These are phyloP conservation scores for Bretschneidera sinensis DNA, from an alignment of 345 rosid species.

Conservation along the genomic window DNA sequence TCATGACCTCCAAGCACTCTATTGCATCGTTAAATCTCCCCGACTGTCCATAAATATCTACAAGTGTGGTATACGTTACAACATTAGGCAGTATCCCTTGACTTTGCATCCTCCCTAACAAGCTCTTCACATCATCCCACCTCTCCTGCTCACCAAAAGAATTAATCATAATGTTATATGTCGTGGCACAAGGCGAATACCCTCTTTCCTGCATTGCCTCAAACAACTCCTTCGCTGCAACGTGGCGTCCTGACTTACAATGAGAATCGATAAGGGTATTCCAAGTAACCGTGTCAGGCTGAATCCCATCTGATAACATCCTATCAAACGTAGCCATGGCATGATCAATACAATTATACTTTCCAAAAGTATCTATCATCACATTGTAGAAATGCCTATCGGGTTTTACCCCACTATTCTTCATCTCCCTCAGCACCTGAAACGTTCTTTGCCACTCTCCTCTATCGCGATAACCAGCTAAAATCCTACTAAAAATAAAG, in stretches of 20 bases:
- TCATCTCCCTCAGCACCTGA: slow-evolving; percentile 92
- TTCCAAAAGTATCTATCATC: slow-evolving; percentile 92
- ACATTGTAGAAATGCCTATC: slow-evolving; percentile 90
- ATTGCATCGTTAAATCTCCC: slow-evolving; percentile 85
- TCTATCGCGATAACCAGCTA: slow-evolving; percentile 75
- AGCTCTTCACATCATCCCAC: slow-evolving; percentile 71
- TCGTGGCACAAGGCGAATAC: slow-evolving; percentile 68
- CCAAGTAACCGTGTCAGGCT: slow-evolving; percentile 87
- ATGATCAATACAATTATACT: slow-evolving; percentile 84
- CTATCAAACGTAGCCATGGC: slow-evolving; percentile 79
- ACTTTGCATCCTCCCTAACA: slow-evolving; percentile 64
- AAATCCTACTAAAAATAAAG: slow-evolving; percentile 70
- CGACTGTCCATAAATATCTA: slow-evolving; percentile 81
- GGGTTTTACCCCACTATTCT: slow-evolving; percentile 68
- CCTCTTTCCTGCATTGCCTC: slow-evolving; percentile 73
- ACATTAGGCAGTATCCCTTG: slow-evolving; percentile 61
- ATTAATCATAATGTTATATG: slow-evolving; percentile 87
- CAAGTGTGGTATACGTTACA: slow-evolving; percentile 85
- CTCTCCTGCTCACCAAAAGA: slow-evolving; percentile 75
- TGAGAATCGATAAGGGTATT: slow-evolving; percentile 92
- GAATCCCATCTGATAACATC: slow-evolving; percentile 73
- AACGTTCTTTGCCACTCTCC: slow-evolving; percentile 97
- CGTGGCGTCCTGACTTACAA: slow-evolving; percentile 68
- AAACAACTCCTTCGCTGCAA: slow-evolving; percentile 74
- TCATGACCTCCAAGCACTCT: slow-evolving; percentile 87